phyloP scores from a whole-genome alignment of 129 eudicot genomes.

The Chrysanthemum seticuspe region DNA sequence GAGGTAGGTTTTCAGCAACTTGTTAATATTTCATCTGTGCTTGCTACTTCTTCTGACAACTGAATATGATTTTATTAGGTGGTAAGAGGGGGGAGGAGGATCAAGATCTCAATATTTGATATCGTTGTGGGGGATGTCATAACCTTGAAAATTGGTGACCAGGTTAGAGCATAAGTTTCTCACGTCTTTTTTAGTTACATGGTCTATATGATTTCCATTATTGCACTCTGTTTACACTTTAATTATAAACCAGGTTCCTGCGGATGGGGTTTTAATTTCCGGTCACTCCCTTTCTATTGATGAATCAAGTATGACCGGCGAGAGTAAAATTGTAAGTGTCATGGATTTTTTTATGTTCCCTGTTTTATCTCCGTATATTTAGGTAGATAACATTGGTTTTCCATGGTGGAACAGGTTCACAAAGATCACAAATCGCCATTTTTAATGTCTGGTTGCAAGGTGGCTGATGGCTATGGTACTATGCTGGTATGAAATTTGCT shows the following conservation, averaged over 20 bases:
- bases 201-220: constrained; percentile 11
- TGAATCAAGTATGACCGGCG: constrained; percentile 99
- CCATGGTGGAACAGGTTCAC: constrained; percentile 46
- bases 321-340: constrained; percentile 80
- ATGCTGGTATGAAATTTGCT: constrained; percentile 72
- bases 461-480: constrained; percentile 97
- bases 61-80: constrained; percentile 49
- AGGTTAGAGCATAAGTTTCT: constrained; percentile 41
- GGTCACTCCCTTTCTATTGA: constrained; percentile 91
- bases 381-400: constrained; percentile 13
- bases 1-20: constrained; percentile 55
- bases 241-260: constrained; percentile 68
- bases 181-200: not conserved
- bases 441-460: constrained; percentile 96
- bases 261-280: constrained; percentile 79
- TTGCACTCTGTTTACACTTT: constrained; percentile 14
- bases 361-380: not conserved
- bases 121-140: constrained; percentile 93
- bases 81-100: constrained; percentile 80
- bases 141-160: constrained; percentile 92
- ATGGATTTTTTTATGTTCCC: not conserved
- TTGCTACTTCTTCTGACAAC: constrained; percentile 10
- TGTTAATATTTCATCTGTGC: not conserved
- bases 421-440: constrained; percentile 80
- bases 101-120: constrained; percentile 74